These are phyloP conservation scores for Diplodia intermedia DNA, from an alignment of 2,329 filamentous ascomycete genomes.

Conservation along the genomic window DNA sequence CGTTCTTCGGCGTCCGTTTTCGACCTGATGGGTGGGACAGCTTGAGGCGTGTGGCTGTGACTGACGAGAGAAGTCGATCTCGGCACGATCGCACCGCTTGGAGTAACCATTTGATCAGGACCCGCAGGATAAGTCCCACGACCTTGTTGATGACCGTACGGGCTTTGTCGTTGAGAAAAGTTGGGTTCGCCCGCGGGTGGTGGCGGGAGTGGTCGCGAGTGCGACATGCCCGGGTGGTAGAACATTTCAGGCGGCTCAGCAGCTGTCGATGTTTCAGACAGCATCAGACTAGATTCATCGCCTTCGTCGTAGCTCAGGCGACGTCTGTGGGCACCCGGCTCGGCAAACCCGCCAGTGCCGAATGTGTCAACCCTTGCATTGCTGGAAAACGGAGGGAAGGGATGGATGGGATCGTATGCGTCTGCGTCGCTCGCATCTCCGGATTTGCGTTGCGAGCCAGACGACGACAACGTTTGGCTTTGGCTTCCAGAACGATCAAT, in stretches of 20 bases:
- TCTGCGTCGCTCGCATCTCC: slow-evolving; percentile 55
- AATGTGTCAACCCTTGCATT: slow-evolving; percentile 82
- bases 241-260: slow-evolving; percentile 85
- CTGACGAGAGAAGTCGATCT: slow-evolving; percentile 71
- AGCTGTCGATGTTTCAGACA: slow-evolving; percentile 49
- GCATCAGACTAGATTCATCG: slow-evolving; percentile 69
- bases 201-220: slow-evolving; percentile 65
- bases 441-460: slow-evolving; percentile 55
- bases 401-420: slow-evolving; percentile 60
- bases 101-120: slow-evolving; percentile 44
- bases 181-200: slow-evolving; percentile 64
- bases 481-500: slow-evolving; percentile 39
- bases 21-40: slow-evolving; percentile 84
- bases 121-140: slow-evolving; percentile 42
- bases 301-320: slow-evolving; percentile 91
- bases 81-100: slow-evolving; percentile 44
- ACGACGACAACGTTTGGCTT: slow-evolving; percentile 52
- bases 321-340: slow-evolving; percentile 67
- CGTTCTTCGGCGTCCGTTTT: slow-evolving; percentile 87
- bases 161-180: slow-evolving; percentile 60
- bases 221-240: slow-evolving; percentile 81
- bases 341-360: slow-evolving; percentile 86
- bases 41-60: slow-evolving; percentile 79
- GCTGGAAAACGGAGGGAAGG: slow-evolving; percentile 62
- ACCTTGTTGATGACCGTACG: slow-evolving; percentile 57